Evolutionary conservation across 2,329 filamentous ascomycete species (phyloP), one percentile per base, ranked within the genome.

Genomic region (Fragosphaeria purpurea): DNA sequence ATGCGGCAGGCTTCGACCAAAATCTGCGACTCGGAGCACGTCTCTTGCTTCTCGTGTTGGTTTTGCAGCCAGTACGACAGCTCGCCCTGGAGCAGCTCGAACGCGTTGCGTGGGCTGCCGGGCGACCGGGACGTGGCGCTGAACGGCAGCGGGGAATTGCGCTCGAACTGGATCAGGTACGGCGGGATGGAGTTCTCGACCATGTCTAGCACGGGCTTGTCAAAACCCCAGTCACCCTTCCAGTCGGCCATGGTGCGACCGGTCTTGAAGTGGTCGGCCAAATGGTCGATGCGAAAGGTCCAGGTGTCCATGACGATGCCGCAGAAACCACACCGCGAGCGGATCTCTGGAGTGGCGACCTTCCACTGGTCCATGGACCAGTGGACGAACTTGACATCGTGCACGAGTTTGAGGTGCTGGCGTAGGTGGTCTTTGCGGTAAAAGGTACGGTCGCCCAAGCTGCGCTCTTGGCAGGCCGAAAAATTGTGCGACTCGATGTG

Each of bases 181-280:
- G 80, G 79, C 49, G 80, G 80, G 52, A 84, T 81, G 44, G 79
- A 79, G 60, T 83, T 83, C 63, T 83, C 80, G 59, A 83, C 75
- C 70, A 82, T 75, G 55, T 79, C 71, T 57, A 81, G 68, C 41
- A 83, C 74, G 38, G 77, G 73, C 33, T 69, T 67, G 50, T 83
- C 80, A 55, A 84, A 83, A 70, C 80, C 80, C 79, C 80, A 83
- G 64, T 81, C 80, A 68, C 80, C 80, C 70, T 82, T 80, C 80
- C 80, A 84, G 63, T 83, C 77, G 55, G 75, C 77, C 80, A 84
- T 84, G 59, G 76, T 79, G 56, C 75, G 76, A 66, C 80, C 79
- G 32, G 72, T 76, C 65, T 82, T 83, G 69, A 83, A 84, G 63
- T 83, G 80, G 56, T 82, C 78, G n/a, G 80, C 80, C 40, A 83